Evolutionary conservation across 2,329 filamentous ascomycete species (phyloP), one percentile per base, ranked within the genome.

Genomic region (Trichoderma aggressivum): DNA sequence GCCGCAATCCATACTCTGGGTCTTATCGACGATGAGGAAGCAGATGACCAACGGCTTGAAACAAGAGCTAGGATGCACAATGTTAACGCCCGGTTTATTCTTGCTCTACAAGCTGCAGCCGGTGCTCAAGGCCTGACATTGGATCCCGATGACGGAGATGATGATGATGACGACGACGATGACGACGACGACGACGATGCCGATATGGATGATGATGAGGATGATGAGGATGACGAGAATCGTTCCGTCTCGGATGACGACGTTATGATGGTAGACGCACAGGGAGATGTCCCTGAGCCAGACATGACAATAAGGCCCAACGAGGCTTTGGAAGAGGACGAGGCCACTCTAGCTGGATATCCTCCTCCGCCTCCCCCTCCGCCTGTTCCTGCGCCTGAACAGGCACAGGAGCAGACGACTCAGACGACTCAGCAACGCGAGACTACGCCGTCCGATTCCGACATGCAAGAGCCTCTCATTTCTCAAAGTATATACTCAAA

Each of bases 301-400:
- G 83, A 82, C 63, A 82, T 87, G 71, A 85, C 86, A 74, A 87
- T 85, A 84, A 83, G 82, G 58, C 82, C 84, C 47, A 82, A 83
- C 34, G 91, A 92, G 34, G 89, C 91, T 32, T 84, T 93, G 58
- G 92, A 94, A 78, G 88, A 90, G 68, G 89, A 91, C 74, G 92
- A 96, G 80, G 91, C 92, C 34, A 93, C 93, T 18, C 86, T 93
- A 77, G 91, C 91, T 68, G 92, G 91, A 24, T 93, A 94, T 59
- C 86, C 88, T 5, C 88, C 90, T 7, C 86, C 88, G 1, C 88
- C 87, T 7, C 88, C 89, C 1, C 91, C 91, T 7, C 90, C 90
- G 28, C 88, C 89, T 32, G 74, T 75, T 21, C 86, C 86, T 60
- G 84, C 56, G 7, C 73, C 76, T 43, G 53, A 10, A 21, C 47